Percentiles rank a stretch among this genome's conserved stretches.
Conservation (phyloP, 257 asterid genomes). For the Verbena officinalis region DNA sequence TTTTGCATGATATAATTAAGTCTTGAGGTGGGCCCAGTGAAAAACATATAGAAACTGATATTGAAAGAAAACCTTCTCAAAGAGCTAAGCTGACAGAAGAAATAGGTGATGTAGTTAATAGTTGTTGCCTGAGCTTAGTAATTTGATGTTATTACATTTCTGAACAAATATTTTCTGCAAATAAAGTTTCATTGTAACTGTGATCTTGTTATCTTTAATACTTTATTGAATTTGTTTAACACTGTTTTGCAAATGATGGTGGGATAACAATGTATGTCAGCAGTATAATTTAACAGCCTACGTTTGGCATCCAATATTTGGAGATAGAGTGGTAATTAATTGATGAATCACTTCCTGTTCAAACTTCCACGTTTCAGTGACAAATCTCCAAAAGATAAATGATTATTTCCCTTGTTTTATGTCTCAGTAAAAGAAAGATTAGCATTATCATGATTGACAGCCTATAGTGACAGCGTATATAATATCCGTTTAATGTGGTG, state of each 20-base stretch:
- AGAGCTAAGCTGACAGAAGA: not conserved
- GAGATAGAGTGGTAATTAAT: not conserved
- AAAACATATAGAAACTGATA: slow-evolving; percentile 1
- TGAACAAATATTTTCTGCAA: too few relatives aligned
- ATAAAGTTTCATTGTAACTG: too few relatives aligned
- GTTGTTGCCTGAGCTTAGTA: not conserved
- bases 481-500: not conserved
- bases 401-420: not conserved
- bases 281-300: not conserved
- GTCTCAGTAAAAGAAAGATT: too few relatives aligned
- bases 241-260: too few relatives aligned
- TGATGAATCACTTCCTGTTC: not conserved
- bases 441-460: too few relatives aligned
- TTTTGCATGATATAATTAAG: slow-evolving; percentile 17
- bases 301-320: not conserved
- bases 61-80: slow-evolving; percentile 3
- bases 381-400: not conserved
- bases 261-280: not conserved
- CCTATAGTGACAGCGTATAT: not conserved
- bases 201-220: too few relatives aligned
- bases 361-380: not conserved
- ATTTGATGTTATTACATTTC: too few relatives aligned
- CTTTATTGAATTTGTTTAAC: too few relatives aligned
- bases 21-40: slow-evolving; percentile 9
- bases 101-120: slow-evolving; percentile 12